Percentiles rank a stretch among this genome's conserved stretches.
These are phyloP conservation scores for Colletotrichum costaricense DNA, from an alignment of 2,329 filamentous ascomycete species.

Conservation along the genomic window DNA sequence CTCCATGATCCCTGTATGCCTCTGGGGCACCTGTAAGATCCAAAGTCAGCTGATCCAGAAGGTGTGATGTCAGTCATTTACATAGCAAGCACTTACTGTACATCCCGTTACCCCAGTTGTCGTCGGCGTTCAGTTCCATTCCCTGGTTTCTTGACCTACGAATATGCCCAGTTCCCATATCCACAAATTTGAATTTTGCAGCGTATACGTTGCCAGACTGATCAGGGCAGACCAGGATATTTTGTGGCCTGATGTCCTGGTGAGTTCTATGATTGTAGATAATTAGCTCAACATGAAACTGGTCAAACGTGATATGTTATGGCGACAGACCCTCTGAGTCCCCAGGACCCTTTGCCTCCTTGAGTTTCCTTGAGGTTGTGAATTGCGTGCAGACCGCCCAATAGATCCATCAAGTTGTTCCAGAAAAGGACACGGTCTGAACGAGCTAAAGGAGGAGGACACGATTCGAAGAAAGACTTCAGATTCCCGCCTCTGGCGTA, in stretches of 20 bases:
- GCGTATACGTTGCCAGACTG: background rate
- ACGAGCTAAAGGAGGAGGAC: background rate
- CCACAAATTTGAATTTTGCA: conserved; percentile 10
- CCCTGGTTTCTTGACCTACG: background rate
- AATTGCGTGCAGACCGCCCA: background rate
- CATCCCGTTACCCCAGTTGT: conserved; percentile 10
- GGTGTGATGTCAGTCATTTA: too few relatives aligned
- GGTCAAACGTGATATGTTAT: too few relatives aligned
- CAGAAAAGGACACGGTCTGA: background rate
- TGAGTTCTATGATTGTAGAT: background rate
- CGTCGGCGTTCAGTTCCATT: background rate
- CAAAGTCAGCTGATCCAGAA: background rate
- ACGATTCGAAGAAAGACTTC: background rate
- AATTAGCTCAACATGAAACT: background rate
- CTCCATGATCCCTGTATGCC: background rate
- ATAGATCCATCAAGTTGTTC: background rate
- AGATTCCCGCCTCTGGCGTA: background rate
- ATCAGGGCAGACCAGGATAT: background rate
- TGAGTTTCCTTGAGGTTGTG: background rate
- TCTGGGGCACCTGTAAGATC: background rate
- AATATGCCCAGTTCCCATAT: background rate
- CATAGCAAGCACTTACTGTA: background rate
- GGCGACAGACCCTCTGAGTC: background rate
- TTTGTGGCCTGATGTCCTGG: conserved; percentile 13
- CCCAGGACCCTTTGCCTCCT: background rate